These are phyloP conservation scores for Symmetrospora coprosmae DNA, from an alignment of 768 basidiomycete species.

Conservation along the genomic window DNA sequence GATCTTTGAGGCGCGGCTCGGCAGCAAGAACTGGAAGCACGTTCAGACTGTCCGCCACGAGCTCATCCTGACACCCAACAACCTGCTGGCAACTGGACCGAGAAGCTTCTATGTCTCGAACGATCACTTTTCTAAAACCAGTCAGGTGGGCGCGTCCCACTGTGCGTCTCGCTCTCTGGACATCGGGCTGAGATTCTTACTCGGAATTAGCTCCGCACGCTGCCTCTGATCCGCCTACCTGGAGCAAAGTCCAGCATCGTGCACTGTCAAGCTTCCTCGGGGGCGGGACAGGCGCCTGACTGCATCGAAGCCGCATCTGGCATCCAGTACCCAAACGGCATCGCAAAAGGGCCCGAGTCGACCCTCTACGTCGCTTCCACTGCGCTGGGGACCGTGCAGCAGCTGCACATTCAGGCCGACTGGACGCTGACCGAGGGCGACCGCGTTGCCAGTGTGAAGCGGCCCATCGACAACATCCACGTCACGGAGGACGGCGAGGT, in stretches of 20 bases:
- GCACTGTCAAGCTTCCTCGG: conserved; percentile 49
- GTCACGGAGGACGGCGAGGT: conserved; percentile 50
- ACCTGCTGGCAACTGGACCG: conserved; percentile 56
- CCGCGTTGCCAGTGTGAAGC: conserved; percentile 37
- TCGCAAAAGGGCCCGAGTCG: conserved; percentile 39
- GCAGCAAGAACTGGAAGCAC: conserved; percentile 43
- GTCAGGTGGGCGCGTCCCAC: conserved; percentile 41
- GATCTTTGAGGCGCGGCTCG: conserved; percentile 48
- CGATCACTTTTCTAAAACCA: conserved; percentile 47
- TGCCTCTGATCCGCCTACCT: conserved; percentile 36
- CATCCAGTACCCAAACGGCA: conserved; percentile 52
- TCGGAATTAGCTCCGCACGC: conserved; percentile 30
- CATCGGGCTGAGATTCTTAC: neutral
- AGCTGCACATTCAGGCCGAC: conserved; percentile 51
- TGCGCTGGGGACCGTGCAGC: conserved; percentile 42
- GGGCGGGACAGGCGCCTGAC: conserved; percentile 37
- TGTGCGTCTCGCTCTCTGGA: neutral
- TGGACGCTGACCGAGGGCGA: conserved; percentile 48
- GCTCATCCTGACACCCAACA: conserved; percentile 54
- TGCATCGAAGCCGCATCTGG: conserved; percentile 49
- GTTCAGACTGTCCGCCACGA: conserved; percentile 49
- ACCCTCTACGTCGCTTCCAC: conserved; percentile 47
- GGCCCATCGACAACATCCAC: conserved; percentile 49
- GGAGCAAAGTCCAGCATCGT: conserved; percentile 44
- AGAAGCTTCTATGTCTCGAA: conserved; percentile 58